Base-by-base conservation (phyloP, 2,329 filamentous ascomycete species). In the Venturia aucupariae region DNA sequence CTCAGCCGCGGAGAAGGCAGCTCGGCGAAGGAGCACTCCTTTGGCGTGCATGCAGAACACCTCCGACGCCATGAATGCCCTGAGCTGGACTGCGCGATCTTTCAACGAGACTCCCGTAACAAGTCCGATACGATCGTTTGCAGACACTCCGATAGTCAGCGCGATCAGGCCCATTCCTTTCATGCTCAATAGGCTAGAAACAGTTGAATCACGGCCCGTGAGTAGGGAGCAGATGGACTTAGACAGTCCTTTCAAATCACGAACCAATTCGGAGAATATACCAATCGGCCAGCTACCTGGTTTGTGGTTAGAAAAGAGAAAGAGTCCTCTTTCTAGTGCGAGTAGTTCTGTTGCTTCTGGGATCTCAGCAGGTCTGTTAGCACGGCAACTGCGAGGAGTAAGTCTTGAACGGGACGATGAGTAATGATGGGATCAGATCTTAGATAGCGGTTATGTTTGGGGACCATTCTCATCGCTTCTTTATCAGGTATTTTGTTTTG, bases 141-240 rank as follows among this genome's bases (percentile, higher is more conserved):
- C 51, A 24, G 51, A 57, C 30, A 38, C 51, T n/a, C 8, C 30
- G 2, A 57, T 35, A 13, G 15, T 8, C 27, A 64, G 72, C 11
- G 72, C 73, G 10, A 70, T 85, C 13, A 80, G 83, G 13, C 79
- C 83, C 0, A 78, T 85, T 46, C 82, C 84, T 13, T 82, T 83
- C 67, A 75, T 73, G 24, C 71, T 81, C 19, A 72, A 75, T 60
- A 71, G 69, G 15, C 69, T 71, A 41, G 66, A 69, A 39, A 66
- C 62, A 63, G 72, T 65, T 68, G 71, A 70, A 61, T 76, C 73
- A 8, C 69, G 71, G 8, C 71, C 72, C 7, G 67, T 69, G 4
- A 74, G 72, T 17, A 46, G 64, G 7, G 60, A 55, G 38, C 30
- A 55, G 17, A 74, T 74, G 72, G 71, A 72, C 62, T 41, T 72